Evolutionary conservation across 2,329 filamentous ascomycete genomes (phyloP).

Genomic region (Aspergillus latus): DNA sequence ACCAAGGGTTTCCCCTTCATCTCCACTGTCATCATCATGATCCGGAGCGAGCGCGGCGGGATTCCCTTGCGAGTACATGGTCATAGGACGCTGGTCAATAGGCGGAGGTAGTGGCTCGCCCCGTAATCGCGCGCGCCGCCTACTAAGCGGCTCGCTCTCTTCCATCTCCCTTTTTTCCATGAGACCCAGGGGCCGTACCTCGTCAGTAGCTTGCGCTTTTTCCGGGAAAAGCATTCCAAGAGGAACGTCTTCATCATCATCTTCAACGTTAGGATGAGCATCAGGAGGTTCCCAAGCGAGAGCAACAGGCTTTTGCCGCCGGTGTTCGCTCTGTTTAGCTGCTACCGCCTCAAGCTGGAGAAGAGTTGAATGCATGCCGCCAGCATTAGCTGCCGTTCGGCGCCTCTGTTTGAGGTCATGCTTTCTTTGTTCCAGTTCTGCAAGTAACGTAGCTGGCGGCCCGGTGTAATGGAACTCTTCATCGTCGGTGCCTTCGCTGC

Average conservation of each 20-base stretch:
- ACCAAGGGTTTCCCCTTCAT: slow-evolving; percentile 48
- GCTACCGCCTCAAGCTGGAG: slow-evolving; percentile 88
- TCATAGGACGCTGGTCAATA: slow-evolving; percentile 33
- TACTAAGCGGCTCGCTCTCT: slow-evolving; percentile 85
- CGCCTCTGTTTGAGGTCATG: slow-evolving; percentile 81
- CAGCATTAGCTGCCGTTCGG: slow-evolving; percentile 65
- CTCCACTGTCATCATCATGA: slow-evolving; percentile 31
- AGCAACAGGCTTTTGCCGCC: slow-evolving; percentile 72
- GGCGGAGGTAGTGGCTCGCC: slow-evolving; percentile 51
- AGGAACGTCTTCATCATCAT: slow-evolving; percentile 80
- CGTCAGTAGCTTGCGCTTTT: slow-evolving; percentile 33
- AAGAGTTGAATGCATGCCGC: slow-evolving; percentile 87
- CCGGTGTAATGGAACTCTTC: slow-evolving; percentile 58
- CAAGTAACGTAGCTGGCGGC: slow-evolving; percentile 83
- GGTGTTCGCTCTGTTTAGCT: slow-evolving; percentile 72
- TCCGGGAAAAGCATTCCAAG: slow-evolving; percentile 74
- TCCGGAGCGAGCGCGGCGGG: not conserved
- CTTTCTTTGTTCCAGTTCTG: slow-evolving; percentile 88
- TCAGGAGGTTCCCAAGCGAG: slow-evolving; percentile 79
- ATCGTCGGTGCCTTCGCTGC: slow-evolving; percentile 36
- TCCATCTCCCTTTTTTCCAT: slow-evolving; percentile 75
- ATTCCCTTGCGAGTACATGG: slow-evolving; percentile 34
- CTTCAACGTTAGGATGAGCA: slow-evolving; percentile 43
- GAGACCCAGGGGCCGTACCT: slow-evolving; percentile 46
- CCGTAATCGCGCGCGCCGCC: slow-evolving; percentile 71